These are phyloP conservation scores for Mangifera indica DNA, from an alignment of 345 rosid species.

Conservation along the genomic window DNA sequence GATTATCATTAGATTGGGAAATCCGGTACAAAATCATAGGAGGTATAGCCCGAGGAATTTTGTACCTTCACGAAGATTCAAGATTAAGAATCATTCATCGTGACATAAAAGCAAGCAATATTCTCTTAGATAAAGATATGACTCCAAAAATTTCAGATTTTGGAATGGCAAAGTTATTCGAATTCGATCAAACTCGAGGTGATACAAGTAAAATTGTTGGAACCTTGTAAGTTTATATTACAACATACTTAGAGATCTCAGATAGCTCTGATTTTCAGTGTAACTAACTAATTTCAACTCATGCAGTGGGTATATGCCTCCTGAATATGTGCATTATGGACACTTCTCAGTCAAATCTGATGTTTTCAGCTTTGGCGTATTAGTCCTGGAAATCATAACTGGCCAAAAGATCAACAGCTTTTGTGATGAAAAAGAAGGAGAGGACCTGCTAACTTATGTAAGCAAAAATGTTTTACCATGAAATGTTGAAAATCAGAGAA, in stretches of 20 bases:
- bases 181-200: constrained; percentile 4
- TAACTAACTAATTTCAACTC: too few relatives aligned
- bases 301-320: constrained; percentile 18
- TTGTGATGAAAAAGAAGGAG: neutral
- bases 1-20: neutral
- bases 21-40: neutral
- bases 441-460: constrained; percentile 28
- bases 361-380: constrained; percentile 39
- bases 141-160: constrained; percentile 14
- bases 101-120: constrained; percentile 7
- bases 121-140: constrained; percentile 7
- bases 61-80: constrained; percentile 13
- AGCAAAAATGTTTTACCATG: neutral
- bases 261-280: too few relatives aligned
- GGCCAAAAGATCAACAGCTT: constrained; percentile 25
- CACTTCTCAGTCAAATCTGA: constrained; percentile 33
- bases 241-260: too few relatives aligned
- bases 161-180: constrained; percentile 12
- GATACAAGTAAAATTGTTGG: constrained; percentile 1
- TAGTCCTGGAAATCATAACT: constrained; percentile 32
- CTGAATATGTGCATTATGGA: constrained; percentile 28
- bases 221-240: neutral
- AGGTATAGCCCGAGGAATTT: constrained; percentile 12
- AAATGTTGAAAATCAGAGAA: too few relatives aligned
- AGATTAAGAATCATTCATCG: constrained; percentile 10